Evolutionary conservation across 805 yeast species (phyloP).

Genomic region (Cyberlindnera mycetangii): DNA sequence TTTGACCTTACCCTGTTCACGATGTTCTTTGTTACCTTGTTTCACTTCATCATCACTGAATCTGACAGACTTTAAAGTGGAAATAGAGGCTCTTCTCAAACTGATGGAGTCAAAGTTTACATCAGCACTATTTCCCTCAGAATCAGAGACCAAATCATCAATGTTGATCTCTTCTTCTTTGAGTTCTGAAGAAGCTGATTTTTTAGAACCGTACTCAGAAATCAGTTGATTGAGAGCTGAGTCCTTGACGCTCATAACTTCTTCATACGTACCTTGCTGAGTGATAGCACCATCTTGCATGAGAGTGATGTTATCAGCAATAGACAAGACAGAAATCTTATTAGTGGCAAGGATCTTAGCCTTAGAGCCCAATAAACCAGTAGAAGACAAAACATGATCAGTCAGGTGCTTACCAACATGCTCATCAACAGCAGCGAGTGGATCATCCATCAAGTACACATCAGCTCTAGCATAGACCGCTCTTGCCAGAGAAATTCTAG

Average conservation of each 20-base stretch:
- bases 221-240: slow-evolving; percentile 54
- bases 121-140: slow-evolving; percentile 30
- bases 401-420: slow-evolving; percentile 90
- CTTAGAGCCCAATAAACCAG: slow-evolving; percentile 72
- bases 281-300: slow-evolving; percentile 64
- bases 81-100: slow-evolving; percentile 65
- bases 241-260: slow-evolving; percentile 42
- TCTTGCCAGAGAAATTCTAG: slow-evolving; percentile 89
- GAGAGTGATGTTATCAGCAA: slow-evolving; percentile 69
- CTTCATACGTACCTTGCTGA: slow-evolving; percentile 63
- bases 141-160: slow-evolving; percentile 21
- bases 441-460: slow-evolving; percentile 85
- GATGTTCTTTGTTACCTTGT: slow-evolving; percentile 58
- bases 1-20: slow-evolving; percentile 91
- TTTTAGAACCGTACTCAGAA: slow-evolving; percentile 57
- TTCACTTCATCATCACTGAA: slow-evolving; percentile 33
- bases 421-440: slow-evolving; percentile 94
- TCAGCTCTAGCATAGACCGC: slow-evolving; percentile 96
- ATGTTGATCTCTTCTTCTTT: slow-evolving; percentile 20
- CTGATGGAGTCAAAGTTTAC: slow-evolving; percentile 34
- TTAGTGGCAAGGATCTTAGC: slow-evolving; percentile 83
- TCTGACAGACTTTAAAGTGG: slow-evolving; percentile 36
- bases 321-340: slow-evolving; percentile 74
- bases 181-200: slow-evolving; percentile 24
- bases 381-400: slow-evolving; percentile 76